phyloP scores from a whole-genome alignment of 169 alveolate genomes.

The Plasmodium sp. region DNA sequence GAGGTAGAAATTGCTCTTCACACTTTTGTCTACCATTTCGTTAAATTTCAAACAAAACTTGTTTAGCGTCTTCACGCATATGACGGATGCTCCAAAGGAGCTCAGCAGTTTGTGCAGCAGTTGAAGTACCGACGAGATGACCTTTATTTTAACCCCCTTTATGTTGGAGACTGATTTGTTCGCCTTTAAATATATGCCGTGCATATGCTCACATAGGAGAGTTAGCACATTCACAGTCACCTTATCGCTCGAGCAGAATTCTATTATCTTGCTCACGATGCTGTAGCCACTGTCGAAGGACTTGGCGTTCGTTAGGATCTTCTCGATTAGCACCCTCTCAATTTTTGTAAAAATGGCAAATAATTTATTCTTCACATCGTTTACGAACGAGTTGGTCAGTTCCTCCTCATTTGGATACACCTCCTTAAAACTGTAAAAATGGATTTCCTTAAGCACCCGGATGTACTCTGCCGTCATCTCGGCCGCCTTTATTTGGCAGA shows the following conservation, averaged over 20 bases:
- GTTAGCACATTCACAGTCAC: constrained; percentile 35
- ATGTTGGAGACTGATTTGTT: constrained; percentile 30
- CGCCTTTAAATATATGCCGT: constrained; percentile 32
- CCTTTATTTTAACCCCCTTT: constrained; percentile 64
- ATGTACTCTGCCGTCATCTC: constrained; percentile 60
- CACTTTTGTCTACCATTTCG: constrained; percentile 58
- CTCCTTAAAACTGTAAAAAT: constrained; percentile 3
- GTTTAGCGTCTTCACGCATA: constrained; percentile 66
- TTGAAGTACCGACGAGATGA: constrained; percentile 12
- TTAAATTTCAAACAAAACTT: constrained; percentile 61
- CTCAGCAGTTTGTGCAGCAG: constrained; percentile 23
- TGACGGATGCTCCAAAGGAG: constrained; percentile 17
- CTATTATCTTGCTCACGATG: constrained; percentile 46
- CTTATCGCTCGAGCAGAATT: constrained; percentile 52
- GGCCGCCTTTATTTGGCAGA: constrained; percentile 66
- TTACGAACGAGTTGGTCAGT: constrained; percentile 37
- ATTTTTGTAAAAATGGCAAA: constrained; percentile 35
- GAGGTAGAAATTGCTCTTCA: constrained; percentile 53
- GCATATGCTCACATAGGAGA: constrained; percentile 21
- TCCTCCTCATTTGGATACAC: constrained; percentile 34
- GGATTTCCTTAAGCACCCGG: constrained; percentile 14
- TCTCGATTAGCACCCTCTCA: constrained; percentile 22
- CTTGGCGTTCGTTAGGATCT: constrained; percentile 37
- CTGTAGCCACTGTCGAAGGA: constrained; percentile 69
- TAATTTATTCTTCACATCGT: constrained; percentile 44